Conservation (phyloP, 129 eudicot species). For the Tagetes patula region DNA sequence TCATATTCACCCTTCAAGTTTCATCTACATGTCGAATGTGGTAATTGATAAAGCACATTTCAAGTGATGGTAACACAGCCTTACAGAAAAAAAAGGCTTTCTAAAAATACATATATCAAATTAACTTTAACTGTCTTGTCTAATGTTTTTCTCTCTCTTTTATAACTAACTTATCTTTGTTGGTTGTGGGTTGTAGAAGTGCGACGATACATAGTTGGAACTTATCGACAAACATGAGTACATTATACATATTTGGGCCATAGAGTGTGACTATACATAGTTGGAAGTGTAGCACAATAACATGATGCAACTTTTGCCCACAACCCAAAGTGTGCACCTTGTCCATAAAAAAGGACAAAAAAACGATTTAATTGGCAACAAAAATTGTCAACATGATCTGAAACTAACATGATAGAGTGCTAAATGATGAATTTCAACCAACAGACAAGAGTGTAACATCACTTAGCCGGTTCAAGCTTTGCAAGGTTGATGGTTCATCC, state of each 20-base stretch:
- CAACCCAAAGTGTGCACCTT: constrained; percentile 1
- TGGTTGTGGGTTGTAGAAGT: not conserved
- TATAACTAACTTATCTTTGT: constrained; percentile 1
- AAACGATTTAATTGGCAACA: not conserved
- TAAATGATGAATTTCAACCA: not conserved
- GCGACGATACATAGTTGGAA: not conserved
- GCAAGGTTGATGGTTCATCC: not conserved
- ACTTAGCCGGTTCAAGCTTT: not conserved
- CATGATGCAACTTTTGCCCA: not conserved
- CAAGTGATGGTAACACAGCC: too few relatives aligned
- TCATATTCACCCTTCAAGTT: too few relatives aligned
- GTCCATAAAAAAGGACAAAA: not conserved
- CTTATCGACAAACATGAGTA: not conserved
- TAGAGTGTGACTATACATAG: not conserved
- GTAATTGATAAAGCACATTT: too few relatives aligned
- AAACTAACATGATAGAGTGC: not conserved
- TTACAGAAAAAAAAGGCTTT: too few relatives aligned
- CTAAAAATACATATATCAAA: too few relatives aligned
- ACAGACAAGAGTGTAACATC: not conserved
- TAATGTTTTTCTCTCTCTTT: too few relatives aligned
- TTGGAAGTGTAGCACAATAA: not conserved
- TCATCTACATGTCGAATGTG: too few relatives aligned
- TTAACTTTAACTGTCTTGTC: too few relatives aligned
- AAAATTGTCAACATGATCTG: not conserved
- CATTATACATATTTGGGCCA: not conserved